Percentiles rank a stretch among this genome's conserved stretches.
Conservation (phyloP, 805 yeast species). For the Saccharomycopsis capsularis region DNA sequence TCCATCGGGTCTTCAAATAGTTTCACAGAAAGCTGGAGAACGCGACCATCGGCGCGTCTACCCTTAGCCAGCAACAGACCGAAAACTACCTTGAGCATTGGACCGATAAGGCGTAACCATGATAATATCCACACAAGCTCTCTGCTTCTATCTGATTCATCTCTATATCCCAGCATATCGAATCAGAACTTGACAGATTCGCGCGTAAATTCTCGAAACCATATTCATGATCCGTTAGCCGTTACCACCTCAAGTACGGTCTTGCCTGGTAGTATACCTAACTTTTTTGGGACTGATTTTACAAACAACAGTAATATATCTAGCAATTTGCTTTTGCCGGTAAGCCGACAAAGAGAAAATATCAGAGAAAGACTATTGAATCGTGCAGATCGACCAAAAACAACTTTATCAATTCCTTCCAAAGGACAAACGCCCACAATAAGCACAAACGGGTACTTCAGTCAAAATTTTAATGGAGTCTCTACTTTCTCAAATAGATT, state of each 20-base stretch:
- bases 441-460: not conserved
- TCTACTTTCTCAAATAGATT: not conserved
- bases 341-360: no score
- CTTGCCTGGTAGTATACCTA: not conserved
- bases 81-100: not conserved
- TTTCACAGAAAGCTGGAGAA: no score
- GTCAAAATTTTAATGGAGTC: no score
- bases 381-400: not conserved
- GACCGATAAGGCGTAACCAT: not conserved
- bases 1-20: no score
- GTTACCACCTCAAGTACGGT: not conserved
- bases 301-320: no score
- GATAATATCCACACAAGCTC: not conserved
- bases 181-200: not conserved
- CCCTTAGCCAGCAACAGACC: not conserved
- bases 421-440: not conserved
- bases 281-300: not conserved
- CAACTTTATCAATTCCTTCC: not conserved
- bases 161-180: not conserved
- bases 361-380: not conserved
- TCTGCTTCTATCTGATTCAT: no score
- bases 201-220: not conserved
- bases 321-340: no score
- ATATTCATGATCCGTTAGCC: not conserved
- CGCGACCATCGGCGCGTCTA: not conserved